Evolutionary conservation across 768 basidiomycete species (phyloP).

Genomic region (Collybia nuda): DNA sequence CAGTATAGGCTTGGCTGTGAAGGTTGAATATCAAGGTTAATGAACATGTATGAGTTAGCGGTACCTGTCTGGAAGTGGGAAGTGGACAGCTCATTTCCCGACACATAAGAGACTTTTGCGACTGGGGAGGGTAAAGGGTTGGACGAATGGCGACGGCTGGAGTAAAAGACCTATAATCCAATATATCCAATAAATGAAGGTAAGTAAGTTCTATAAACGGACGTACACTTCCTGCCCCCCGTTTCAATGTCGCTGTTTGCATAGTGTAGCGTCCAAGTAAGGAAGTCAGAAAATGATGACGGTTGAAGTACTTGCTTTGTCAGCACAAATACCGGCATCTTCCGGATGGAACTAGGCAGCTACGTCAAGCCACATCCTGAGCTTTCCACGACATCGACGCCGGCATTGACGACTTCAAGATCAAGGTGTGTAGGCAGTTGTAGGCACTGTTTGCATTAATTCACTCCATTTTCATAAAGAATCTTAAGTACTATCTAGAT

Average conservation of each 20-base stretch:
- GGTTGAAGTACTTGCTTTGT: constrained; percentile 29
- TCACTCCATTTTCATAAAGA: not conserved
- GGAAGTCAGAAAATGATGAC: too few relatives aligned
- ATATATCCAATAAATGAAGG: too few relatives aligned
- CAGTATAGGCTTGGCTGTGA: constrained; percentile 34
- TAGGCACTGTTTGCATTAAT: not conserved
- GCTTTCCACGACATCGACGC: constrained; percentile 32
- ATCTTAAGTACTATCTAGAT: constrained; percentile 22
- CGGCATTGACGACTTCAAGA: constrained; percentile 45
- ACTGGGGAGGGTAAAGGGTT: too few relatives aligned
- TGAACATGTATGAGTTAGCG: not conserved
- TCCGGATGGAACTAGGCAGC: constrained; percentile 37
- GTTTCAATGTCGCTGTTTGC: not conserved
- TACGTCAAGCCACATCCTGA: constrained; percentile 38
- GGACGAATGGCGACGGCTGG: too few relatives aligned
- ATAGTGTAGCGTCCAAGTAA: too few relatives aligned
- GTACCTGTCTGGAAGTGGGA: constrained; percentile 9
- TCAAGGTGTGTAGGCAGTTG: constrained; percentile 32
- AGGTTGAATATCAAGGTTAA: constrained; percentile 1
- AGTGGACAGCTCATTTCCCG: not conserved
- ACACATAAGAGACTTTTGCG: too few relatives aligned
- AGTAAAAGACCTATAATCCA: too few relatives aligned
- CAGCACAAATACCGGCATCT: constrained; percentile 27
- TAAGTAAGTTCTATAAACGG: not conserved
- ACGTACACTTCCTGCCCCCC: constrained; percentile 2